phyloP scores from a whole-genome alignment of 768 basidiomycete species.

The Boletus pseudopeckii region DNA sequence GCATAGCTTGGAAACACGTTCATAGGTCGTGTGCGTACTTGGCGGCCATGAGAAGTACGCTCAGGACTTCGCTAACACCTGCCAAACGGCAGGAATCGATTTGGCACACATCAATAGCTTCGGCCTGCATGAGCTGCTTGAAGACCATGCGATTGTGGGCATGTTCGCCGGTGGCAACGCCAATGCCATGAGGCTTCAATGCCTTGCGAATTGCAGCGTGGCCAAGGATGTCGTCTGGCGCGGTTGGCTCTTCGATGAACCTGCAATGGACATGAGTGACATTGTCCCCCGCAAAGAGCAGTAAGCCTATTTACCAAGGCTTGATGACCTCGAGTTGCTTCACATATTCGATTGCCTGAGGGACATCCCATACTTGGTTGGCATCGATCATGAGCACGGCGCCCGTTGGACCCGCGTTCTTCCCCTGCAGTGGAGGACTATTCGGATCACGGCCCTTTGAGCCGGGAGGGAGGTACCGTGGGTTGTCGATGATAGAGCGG shows the following conservation, averaged over 20 bases:
- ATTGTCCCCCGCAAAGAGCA: neutral
- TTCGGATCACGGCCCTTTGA: slow-evolving; percentile 55
- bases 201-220: slow-evolving; percentile 83
- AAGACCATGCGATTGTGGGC: slow-evolving; percentile 96
- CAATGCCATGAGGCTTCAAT: slow-evolving; percentile 78
- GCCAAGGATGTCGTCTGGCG: slow-evolving; percentile 90
- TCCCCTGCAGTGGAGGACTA: slow-evolving; percentile 64
- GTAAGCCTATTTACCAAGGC: slow-evolving; percentile 61
- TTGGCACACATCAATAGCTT: slow-evolving; percentile 93
- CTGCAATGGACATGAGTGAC: slow-evolving; percentile 32
- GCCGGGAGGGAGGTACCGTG: slow-evolving; percentile 68
- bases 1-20: neutral
- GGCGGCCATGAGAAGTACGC: slow-evolving; percentile 88
- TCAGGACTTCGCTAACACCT: slow-evolving; percentile 93
- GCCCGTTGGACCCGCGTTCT: slow-evolving; percentile 94
- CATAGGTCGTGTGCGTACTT: slow-evolving; percentile 48
- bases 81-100: slow-evolving; percentile 94
- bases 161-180: slow-evolving; percentile 95
- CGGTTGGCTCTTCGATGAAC: slow-evolving; percentile 98
- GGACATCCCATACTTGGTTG: slow-evolving; percentile 96
- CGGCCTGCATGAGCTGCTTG: slow-evolving; percentile 91
- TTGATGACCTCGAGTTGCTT: slow-evolving; percentile 72
- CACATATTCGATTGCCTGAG: slow-evolving; percentile 90
- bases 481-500: slow-evolving; percentile 93
- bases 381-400: slow-evolving; percentile 96